Conservation (phyloP, 2,329 filamentous ascomycete genomes). For the Lecanicillium sp. region DNA sequence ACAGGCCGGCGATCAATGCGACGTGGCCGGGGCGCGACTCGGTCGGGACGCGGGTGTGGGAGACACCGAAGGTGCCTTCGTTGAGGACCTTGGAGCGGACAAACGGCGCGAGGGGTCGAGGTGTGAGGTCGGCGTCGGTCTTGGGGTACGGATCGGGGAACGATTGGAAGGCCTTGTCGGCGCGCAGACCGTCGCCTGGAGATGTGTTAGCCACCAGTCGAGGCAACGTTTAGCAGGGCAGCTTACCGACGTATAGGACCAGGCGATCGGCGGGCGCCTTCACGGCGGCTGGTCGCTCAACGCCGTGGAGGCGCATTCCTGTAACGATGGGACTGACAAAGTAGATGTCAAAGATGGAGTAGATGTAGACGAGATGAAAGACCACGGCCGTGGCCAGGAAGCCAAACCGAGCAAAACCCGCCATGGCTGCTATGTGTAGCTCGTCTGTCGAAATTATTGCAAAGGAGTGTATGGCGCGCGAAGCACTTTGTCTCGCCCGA, state of each 20-base stretch:
- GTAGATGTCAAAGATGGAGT: constrained; percentile 97
- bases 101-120: constrained; percentile 82
- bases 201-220: constrained; percentile 6
- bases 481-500: no score
- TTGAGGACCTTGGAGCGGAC: constrained; percentile 82
- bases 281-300: constrained; percentile 52
- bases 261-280: constrained; percentile 82
- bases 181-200: constrained; percentile 83
- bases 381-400: constrained; percentile 85
- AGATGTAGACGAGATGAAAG: constrained; percentile 91
- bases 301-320: constrained; percentile 79
- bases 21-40: constrained; percentile 96
- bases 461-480: constrained; percentile 2
- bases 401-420: constrained; percentile 58
- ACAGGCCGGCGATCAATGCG: constrained; percentile 89
- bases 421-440: no score
- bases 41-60: constrained; percentile 92
- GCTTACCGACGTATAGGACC: constrained; percentile 84
- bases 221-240: neutral
- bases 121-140: constrained; percentile 57
- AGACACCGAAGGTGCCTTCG: constrained; percentile 93
- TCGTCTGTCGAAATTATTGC: no score
- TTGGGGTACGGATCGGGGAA: constrained; percentile 79
- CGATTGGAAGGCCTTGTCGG: constrained; percentile 94
- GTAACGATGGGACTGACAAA: constrained; percentile 96